Base-by-base conservation (phyloP, 2,329 filamentous ascomycete species). In the Periglandula ipomoeae region DNA sequence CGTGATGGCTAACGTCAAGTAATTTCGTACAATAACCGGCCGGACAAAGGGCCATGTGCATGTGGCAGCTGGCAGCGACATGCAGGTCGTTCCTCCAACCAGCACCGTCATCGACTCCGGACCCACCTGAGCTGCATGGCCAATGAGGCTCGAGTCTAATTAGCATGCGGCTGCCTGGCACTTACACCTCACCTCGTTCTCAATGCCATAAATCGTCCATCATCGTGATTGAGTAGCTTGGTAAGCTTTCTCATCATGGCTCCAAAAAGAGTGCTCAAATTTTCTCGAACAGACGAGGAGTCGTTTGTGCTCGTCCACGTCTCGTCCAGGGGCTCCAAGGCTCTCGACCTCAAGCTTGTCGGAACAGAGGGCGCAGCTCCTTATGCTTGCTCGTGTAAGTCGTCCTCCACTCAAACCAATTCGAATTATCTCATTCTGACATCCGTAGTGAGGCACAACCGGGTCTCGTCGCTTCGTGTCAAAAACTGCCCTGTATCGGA, bases 291-390 rank as follows among this genome's bases (percentile, higher is more conserved):
- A 38, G 76, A 76, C 50, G 66, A 69, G 49, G 67, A 73, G 42
- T 65, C 70, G 15, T 81, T 76, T 54, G 73, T 87, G 26, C 71
- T 89, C 20, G 60, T 86, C 17, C 74, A 85, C 56, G 75, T 82
- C 49, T 70, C 70, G 2, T 67, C 75, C 20, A 73, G 64, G 48
- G 70, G 69, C 34, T 66, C 70, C 32, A 72, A 71, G 50, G 72
- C 74, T 1, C 67, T 89, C 26, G 82, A 88, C 62, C 64, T 87
- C 42, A 81, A 80, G 60, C 64, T 89, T 26, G 71, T 84, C 30
- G 85, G 77, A 30, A 88, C 84, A 26, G 85, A 89, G 58, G 79
- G 80, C 48, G 73, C 77, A 49, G 74, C 72, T 43, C 74, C 81
- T 6, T 87, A 82, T 64, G 68, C 73, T 38, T 65, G 72, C 49